A percentile compares a stretch with the other conserved stretches of the same genome.
These are phyloP conservation scores for Aspergillus biplanus DNA, from an alignment of 495 filamentous ascomycete genomes.

Conservation along the genomic window DNA sequence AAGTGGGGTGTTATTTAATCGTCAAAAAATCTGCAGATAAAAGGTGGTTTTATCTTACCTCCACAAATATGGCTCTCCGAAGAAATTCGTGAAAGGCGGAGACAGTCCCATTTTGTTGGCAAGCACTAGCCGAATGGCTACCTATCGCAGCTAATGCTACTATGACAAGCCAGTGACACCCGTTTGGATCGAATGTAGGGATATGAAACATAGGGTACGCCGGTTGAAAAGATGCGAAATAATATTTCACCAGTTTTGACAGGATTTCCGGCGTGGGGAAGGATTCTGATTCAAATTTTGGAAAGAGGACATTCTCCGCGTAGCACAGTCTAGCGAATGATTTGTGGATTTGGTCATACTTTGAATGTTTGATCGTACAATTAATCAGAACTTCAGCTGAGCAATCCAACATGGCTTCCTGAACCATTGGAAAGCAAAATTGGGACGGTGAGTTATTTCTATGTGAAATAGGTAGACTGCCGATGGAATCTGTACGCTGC, in stretches of 20 bases:
- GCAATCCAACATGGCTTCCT: constrained; percentile 22
- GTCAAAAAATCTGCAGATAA: background rate
- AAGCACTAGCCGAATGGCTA: constrained; percentile 37
- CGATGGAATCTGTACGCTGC: constrained; percentile 21
- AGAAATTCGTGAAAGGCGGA: constrained; percentile 49
- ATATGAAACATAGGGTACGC: constrained; percentile 52
- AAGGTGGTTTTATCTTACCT: constrained; percentile 31
- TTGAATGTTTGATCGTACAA: constrained; percentile 33
- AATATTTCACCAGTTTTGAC: constrained; percentile 38
- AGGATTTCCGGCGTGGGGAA: constrained; percentile 42
- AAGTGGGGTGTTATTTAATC: constrained; percentile 1
- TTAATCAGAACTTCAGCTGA: constrained; percentile 21
- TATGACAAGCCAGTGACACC: constrained; percentile 46
- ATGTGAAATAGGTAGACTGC: constrained; percentile 17
- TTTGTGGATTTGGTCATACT: constrained; percentile 40
- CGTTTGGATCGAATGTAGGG: constrained; percentile 43
- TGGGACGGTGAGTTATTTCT: constrained; percentile 15
- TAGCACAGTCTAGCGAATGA: constrained; percentile 43
- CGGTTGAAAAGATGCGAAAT: constrained; percentile 45
- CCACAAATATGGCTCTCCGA: constrained; percentile 41
- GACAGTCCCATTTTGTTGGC: constrained; percentile 33
- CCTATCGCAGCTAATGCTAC: constrained; percentile 52
- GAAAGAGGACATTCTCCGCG: constrained; percentile 38
- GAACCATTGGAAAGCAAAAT: constrained; percentile 33
- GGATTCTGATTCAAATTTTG: constrained; percentile 37